Conservation (phyloP, 1,284 basidiomycete genomes). For the Athelia sp. region DNA sequence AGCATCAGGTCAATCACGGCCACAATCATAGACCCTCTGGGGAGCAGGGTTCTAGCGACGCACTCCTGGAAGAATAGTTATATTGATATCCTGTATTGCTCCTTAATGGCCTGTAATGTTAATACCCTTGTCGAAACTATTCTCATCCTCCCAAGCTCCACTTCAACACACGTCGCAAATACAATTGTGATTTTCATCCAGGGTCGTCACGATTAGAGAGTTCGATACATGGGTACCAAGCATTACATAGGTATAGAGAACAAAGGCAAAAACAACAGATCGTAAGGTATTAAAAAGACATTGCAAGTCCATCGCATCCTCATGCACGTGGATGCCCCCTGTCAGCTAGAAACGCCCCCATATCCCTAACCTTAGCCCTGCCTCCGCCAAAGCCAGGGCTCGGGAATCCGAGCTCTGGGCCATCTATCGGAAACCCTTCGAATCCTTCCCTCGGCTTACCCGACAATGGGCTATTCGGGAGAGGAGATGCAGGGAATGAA, state of each 20-base stretch:
- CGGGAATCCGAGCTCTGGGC: neutral
- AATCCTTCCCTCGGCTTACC: neutral
- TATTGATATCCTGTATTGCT: neutral
- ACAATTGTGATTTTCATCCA: too few species aligned
- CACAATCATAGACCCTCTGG: neutral
- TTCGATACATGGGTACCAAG: neutral
- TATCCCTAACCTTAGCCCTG: neutral
- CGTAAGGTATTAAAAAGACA: neutral
- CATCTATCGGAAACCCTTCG: neutral
- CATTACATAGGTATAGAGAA: neutral
- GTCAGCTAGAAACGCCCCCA: constrained; percentile 1
- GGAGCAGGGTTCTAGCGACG: neutral
- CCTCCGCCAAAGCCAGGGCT: constrained; percentile 1
- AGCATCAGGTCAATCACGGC: constrained; percentile 1
- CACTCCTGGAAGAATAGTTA: neutral
- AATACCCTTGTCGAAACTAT: too few species aligned
- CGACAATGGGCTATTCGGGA: constrained; percentile 1
- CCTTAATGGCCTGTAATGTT: neutral
- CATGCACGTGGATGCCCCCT: neutral
- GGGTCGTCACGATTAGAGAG: neutral
- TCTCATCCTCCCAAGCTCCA: too few species aligned
- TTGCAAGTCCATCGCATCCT: too few species aligned
- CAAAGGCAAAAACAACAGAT: neutral
- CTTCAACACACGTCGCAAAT: too few species aligned
- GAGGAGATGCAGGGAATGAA: neutral